Evolutionary conservation across 257 asterid species (phyloP).

Genomic region (Solanum dulcamara): DNA sequence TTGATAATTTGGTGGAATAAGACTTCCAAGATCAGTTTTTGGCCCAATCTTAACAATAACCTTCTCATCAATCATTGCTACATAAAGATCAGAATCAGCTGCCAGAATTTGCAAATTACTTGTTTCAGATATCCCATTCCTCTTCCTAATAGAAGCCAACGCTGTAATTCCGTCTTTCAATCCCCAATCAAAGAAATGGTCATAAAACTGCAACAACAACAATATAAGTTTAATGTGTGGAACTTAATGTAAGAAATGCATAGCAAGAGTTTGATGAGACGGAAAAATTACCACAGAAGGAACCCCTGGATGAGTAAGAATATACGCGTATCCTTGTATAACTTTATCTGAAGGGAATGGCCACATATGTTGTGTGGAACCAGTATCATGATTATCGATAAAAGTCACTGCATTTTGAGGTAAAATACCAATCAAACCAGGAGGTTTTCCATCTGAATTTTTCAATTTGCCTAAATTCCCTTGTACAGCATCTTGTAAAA

Average conservation of each 20-base stretch:
- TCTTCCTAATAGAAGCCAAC: conserved; percentile 28
- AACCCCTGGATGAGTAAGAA: conserved; percentile 77
- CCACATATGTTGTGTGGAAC: conserved; percentile 54
- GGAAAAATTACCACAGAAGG: conserved; percentile 37
- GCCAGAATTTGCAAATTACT: conserved; percentile 67
- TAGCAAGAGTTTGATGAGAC: background rate
- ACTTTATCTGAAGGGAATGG: conserved; percentile 77
- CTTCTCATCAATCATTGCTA: conserved; percentile 54
- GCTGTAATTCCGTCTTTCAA: conserved; percentile 44
- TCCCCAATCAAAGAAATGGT: conserved; percentile 70
- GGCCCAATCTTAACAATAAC: conserved; percentile 60
- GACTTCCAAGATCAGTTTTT: conserved; percentile 41
- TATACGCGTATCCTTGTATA: conserved; percentile 64
- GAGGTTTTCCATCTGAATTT: conserved; percentile 51
- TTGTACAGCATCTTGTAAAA: conserved; percentile 63
- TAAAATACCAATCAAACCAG: conserved; percentile 61
- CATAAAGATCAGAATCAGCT: conserved; percentile 54
- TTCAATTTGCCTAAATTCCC: conserved; percentile 70
- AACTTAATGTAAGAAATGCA: background rate
- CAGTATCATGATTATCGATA: conserved; percentile 84
- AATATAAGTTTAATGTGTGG: background rate
- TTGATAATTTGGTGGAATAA: conserved; percentile 43
- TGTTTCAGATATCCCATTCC: conserved; percentile 43
- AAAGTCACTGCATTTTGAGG: conserved; percentile 71
- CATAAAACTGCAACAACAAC: conserved; percentile 49